These are phyloP conservation scores for Kalmanozyma brasiliensis DNA, from an alignment of 1,284 basidiomycete species.

Conservation along the genomic window DNA sequence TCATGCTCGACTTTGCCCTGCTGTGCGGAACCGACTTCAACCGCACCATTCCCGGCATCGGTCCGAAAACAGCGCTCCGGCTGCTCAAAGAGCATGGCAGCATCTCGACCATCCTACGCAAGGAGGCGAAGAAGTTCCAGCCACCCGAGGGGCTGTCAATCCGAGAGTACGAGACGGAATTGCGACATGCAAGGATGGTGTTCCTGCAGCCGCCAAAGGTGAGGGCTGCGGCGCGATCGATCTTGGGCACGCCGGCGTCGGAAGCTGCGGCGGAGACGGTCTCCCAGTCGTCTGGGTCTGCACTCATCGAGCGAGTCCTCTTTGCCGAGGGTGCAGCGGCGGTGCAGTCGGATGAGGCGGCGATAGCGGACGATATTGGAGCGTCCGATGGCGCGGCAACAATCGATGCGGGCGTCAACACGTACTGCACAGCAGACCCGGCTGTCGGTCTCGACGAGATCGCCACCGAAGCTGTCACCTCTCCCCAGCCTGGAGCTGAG, in stretches of 20 bases:
- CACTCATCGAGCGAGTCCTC: slow-evolving; percentile 9
- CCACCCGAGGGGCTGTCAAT: slow-evolving; percentile 54
- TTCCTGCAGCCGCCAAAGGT: slow-evolving; percentile 58
- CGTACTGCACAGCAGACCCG: slow-evolving; percentile 18
- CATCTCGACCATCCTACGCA: slow-evolving; percentile 44
- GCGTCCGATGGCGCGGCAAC: background rate
- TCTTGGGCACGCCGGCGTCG: slow-evolving; percentile 16
- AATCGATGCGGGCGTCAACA: slow-evolving; percentile 1
- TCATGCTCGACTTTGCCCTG: slow-evolving; percentile 64
- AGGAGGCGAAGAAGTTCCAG: slow-evolving; percentile 31
- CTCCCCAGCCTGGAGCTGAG: background rate
- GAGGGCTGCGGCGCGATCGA: slow-evolving; percentile 26
- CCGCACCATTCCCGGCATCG: slow-evolving; percentile 61
- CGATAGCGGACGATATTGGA: background rate
- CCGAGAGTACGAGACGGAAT: slow-evolving; percentile 55
- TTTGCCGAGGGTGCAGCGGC: slow-evolving; percentile 6
- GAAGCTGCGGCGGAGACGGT: slow-evolving; percentile 8
- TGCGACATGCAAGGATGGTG: slow-evolving; percentile 52
- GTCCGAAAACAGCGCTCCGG: slow-evolving; percentile 44
- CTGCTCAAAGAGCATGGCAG: slow-evolving; percentile 54
- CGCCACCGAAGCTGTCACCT: background rate
- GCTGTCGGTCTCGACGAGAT: background rate
- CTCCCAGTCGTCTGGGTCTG: background rate
- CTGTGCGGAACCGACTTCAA: slow-evolving; percentile 67
- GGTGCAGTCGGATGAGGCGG: background rate